Conservation (phyloP, 345 rosid species). For the Salix viminalis region DNA sequence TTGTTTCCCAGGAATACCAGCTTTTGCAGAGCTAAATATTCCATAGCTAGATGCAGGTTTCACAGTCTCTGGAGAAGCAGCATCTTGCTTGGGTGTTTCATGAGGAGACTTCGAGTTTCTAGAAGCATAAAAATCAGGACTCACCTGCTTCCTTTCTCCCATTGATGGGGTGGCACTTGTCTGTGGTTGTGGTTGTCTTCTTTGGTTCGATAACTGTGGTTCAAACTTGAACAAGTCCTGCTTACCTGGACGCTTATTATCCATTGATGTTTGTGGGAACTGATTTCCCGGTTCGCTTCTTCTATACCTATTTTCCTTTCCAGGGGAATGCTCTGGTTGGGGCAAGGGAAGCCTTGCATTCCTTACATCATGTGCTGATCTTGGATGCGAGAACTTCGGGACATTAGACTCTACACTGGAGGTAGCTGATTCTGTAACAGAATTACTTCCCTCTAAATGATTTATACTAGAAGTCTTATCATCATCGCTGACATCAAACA, state of each 20-base stretch:
- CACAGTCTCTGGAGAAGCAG: conserved; percentile 10
- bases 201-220: conserved; percentile 23
- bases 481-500: conserved; percentile 7
- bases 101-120: conserved; percentile 21
- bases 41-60: conserved; percentile 44
- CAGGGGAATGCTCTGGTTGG: conserved; percentile 15
- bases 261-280: conserved; percentile 18
- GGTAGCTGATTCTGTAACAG: not conserved
- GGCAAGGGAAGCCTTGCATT: conserved; percentile 4
- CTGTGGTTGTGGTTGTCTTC: conserved; percentile 21
- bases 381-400: not conserved
- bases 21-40: conserved; percentile 44
- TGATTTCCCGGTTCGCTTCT: conserved; percentile 40
- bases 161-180: conserved; percentile 9
- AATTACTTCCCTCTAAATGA: not conserved
- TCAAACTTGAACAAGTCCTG: conserved; percentile 24
- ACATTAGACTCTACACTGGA: not conserved
- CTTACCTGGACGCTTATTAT: conserved; percentile 16
- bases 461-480: not conserved
- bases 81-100: conserved; percentile 22
- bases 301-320: conserved; percentile 40
- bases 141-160: conserved; percentile 19
- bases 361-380: conserved; percentile 1
- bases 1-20: conserved; percentile 16
- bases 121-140: conserved; percentile 10